phyloP scores from a whole-genome alignment of 1,284 basidiomycete genomes.

The Pholiota adiposa region DNA sequence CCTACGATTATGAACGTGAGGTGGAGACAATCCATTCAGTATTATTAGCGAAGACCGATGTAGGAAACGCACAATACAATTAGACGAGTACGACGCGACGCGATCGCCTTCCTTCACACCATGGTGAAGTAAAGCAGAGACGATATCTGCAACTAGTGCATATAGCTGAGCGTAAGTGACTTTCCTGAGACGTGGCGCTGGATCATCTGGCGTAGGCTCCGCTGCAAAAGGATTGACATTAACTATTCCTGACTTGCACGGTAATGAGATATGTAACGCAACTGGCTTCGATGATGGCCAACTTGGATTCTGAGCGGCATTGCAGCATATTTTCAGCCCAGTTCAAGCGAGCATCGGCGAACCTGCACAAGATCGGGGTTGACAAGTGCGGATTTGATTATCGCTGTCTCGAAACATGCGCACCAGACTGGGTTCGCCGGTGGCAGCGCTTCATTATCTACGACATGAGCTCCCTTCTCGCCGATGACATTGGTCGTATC shows the following conservation, averaged over 20 bases:
- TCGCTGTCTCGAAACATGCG: constrained; percentile 12
- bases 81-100: constrained; percentile 82
- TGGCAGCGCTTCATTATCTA: constrained; percentile 62
- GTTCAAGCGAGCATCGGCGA: constrained; percentile 71
- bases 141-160: constrained; percentile 60
- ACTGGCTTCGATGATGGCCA: constrained; percentile 82
- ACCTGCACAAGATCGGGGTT: constrained; percentile 32
- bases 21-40: not conserved
- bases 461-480: constrained; percentile 60
- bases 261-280: constrained; percentile 34
- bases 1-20: constrained; percentile 41
- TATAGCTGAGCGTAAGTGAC: constrained; percentile 70
- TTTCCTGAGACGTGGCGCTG: constrained; percentile 48
- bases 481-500: constrained; percentile 72
- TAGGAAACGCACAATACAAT: constrained; percentile 64
- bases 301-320: constrained; percentile 57
- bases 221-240: constrained; percentile 40
- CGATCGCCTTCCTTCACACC: constrained; percentile 77
- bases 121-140: constrained; percentile 60
- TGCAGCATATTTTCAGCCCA: constrained; percentile 89
- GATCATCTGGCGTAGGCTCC: constrained; percentile 59
- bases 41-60: not conserved
- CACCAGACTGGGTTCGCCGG: constrained; percentile 81
- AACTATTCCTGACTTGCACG: constrained; percentile 13
- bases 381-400: constrained; percentile 18